Evolutionary conservation across 257 asterid genomes (phyloP), one percentile per base, ranked within the genome.

Genomic region (Ligustrum vulgare): DNA sequence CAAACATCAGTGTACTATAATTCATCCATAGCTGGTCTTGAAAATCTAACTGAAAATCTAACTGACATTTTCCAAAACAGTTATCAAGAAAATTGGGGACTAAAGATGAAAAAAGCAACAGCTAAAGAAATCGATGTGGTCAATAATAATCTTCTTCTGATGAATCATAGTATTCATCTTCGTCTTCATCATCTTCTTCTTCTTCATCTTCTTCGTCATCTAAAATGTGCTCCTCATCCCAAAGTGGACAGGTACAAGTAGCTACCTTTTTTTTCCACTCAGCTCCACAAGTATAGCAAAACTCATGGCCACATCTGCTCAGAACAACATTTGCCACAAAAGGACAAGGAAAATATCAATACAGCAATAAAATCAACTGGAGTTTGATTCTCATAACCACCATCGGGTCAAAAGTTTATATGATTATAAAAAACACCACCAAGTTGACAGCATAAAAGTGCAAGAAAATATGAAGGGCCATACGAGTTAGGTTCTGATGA

Each of bases 201-300:
- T 34, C 18, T 0, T 80, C 82, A 18, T 77, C 83, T 0, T 80
- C 63, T 1, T 22, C 67, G 4, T 22, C 33, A 9, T 60, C 82
- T 60, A 83, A 10, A 49, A 92, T 89, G 76, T 82, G 11, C 2
- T 37, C 78, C 75, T 88, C 94, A 71, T 86, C 85, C 97, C 96
- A 91, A 62, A 88, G 77, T n/a, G 87, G 95, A 66, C 98, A 93
- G 0, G 68, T 6, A 78, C 97, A 93, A 36, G 92, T 85, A 5
- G 89, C 86, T 74, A 69, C 83, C 90, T 86, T 87, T 75, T 91
- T 75, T 77, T 80, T 87, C 93, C 94, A 91, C 83, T 84, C 92
- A 9, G 96, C 93, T 56, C 96, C 97, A 78, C 97, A 93, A 1
- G 87, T 90, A 56, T 90, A 91, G 82, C 98, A 91, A 72, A 93